Percentiles rank a stretch among this genome's conserved stretches.
These are phyloP conservation scores for Cryptococcus sp. DNA, from an alignment of 1,284 basidiomycete genomes.

Conservation along the genomic window DNA sequence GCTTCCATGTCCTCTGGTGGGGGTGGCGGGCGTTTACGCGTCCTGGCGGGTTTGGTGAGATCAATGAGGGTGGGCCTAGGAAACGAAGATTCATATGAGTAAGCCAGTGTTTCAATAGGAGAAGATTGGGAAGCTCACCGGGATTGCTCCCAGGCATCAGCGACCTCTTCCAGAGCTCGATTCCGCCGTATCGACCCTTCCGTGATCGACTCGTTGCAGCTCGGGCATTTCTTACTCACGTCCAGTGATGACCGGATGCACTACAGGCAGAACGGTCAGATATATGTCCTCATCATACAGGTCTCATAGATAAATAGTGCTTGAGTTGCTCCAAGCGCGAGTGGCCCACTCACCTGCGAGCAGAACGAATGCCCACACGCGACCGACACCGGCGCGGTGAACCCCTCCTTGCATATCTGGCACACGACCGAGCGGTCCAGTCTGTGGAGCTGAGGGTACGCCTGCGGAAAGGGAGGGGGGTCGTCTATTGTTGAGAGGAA, in stretches of 20 bases:
- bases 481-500: slow-evolving; percentile 31
- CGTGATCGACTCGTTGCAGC: slow-evolving; percentile 33
- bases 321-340: not conserved
- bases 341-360: slow-evolving; percentile 36
- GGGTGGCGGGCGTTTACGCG: slow-evolving; percentile 16
- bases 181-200: slow-evolving; percentile 44
- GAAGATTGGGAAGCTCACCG: slow-evolving; percentile 20
- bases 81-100: not conserved
- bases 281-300: no score
- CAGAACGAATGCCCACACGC: slow-evolving; percentile 49
- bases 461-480: slow-evolving; percentile 35
- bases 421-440: slow-evolving; percentile 40
- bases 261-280: slow-evolving; percentile 11
- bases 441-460: slow-evolving; percentile 30
- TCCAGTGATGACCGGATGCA: slow-evolving; percentile 43
- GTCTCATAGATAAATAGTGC: no score
- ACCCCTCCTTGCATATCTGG: slow-evolving; percentile 46
- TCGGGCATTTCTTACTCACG: slow-evolving; percentile 38
- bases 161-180: slow-evolving; percentile 45
- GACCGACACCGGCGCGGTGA: slow-evolving; percentile 41
- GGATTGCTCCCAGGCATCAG: slow-evolving; percentile 44
- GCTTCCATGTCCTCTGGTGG: slow-evolving; percentile 18
- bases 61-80: slow-evolving; percentile 22
- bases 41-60: slow-evolving; percentile 15
- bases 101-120: not conserved